These are phyloP conservation scores for Xylariaceae sp. DNA, from an alignment of 2,329 filamentous ascomycete genomes.

Conservation along the genomic window DNA sequence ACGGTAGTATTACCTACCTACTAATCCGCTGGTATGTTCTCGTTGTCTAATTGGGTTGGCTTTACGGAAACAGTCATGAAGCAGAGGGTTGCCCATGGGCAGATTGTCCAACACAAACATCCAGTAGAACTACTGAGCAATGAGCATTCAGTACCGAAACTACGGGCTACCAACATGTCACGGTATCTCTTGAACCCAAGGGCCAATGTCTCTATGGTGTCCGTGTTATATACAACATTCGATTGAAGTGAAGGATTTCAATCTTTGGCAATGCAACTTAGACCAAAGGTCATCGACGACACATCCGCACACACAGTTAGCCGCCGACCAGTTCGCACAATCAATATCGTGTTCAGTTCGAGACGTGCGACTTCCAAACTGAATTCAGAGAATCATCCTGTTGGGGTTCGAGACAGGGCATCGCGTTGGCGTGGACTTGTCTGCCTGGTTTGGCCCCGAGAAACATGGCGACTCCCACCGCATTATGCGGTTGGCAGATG, in stretches of 20 bases:
- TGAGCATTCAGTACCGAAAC: neutral
- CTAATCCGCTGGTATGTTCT: neutral
- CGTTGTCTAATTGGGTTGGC: neutral
- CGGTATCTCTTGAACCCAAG: neutral
- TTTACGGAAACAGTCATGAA: neutral
- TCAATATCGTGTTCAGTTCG: neutral
- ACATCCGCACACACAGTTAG: neutral
- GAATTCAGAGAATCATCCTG: neutral
- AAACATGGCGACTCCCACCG: neutral
- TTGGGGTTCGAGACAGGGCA: neutral
- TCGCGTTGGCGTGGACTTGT: neutral
- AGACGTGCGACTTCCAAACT: neutral
- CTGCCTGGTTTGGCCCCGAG: neutral
- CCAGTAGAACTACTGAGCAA: neutral
- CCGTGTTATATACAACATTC: neutral
- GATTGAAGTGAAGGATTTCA: neutral
- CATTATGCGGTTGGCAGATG: conserved; percentile 7
- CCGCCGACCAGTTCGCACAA: neutral
- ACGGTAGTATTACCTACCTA: no score
- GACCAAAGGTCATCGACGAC: neutral
- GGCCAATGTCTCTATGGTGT: neutral
- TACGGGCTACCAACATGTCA: neutral
- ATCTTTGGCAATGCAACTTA: neutral
- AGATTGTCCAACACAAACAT: neutral
- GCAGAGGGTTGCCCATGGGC: neutral